Evolutionary conservation across 768 basidiomycete genomes (phyloP).

Genomic region (Trametes elegans): DNA sequence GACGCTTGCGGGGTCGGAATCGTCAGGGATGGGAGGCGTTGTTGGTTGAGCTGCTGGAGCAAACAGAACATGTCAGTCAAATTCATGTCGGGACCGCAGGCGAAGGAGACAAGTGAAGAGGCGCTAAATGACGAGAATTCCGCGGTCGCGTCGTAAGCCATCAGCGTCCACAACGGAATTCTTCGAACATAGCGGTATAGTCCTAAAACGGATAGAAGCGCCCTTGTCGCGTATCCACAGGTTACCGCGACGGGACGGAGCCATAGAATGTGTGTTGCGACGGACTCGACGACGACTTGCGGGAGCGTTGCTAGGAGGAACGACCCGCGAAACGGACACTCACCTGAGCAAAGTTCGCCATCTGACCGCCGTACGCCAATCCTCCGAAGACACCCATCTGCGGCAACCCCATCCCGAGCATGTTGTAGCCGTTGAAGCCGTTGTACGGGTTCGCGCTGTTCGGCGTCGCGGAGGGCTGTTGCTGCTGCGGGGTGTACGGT

Average conservation of each 20-base stretch:
- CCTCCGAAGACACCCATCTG: slow-evolving; percentile 68
- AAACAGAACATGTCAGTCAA: neutral
- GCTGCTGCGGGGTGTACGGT: slow-evolving; percentile 50
- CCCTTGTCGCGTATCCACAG: too few relatives aligned
- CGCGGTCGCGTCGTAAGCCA: neutral
- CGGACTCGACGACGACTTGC: neutral
- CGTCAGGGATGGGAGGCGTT: slow-evolving; percentile 63
- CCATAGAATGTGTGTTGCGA: too few relatives aligned
- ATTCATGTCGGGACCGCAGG: neutral
- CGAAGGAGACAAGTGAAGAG: neutral
- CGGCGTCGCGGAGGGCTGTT: slow-evolving; percentile 32
- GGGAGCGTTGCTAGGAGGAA: slow-evolving; percentile 22
- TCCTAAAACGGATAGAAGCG: too few relatives aligned
- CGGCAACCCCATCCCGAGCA: slow-evolving; percentile 81
- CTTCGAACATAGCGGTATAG: too few relatives aligned
- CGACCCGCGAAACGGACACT: slow-evolving; percentile 1
- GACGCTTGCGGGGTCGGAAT: slow-evolving; percentile 72
- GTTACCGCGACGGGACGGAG: too few relatives aligned
- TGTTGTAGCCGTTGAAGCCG: slow-evolving; percentile 66
- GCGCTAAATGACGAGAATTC: neutral
- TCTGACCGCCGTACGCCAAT: slow-evolving; percentile 71
- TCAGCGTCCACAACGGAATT: neutral
- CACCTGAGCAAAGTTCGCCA: slow-evolving; percentile 69
- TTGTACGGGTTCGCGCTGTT: slow-evolving; percentile 52
- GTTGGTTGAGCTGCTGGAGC: slow-evolving; percentile 47